These are phyloP conservation scores for Coccomyxa sp. DNA, from an alignment of 139 green algal species.

Conservation along the genomic window DNA sequence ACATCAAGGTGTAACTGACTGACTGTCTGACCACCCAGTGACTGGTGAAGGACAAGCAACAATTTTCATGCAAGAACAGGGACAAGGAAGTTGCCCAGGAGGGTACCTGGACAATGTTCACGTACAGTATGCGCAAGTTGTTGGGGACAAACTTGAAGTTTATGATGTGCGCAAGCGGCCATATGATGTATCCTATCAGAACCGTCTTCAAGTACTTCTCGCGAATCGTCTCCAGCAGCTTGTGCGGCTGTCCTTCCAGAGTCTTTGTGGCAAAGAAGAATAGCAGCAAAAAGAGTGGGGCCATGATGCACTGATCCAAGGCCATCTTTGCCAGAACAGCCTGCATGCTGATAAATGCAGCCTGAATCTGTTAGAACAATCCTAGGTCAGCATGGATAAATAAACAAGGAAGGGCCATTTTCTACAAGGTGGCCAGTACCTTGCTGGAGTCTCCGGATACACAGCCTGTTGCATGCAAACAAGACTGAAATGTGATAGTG, in stretches of 20 bases:
- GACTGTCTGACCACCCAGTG: background rate
- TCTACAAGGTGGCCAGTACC: too few species aligned
- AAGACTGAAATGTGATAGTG: too few species aligned
- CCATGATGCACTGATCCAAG: constrained; percentile 35
- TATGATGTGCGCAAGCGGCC: constrained; percentile 35
- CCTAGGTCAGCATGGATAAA: constrained; percentile 2
- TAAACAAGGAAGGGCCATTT: too few species aligned
- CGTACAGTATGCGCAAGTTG: constrained; percentile 41
- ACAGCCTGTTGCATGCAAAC: too few species aligned
- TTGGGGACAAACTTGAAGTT: constrained; percentile 44
- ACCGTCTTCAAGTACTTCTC: background rate
- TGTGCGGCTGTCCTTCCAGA: constrained; percentile 9
- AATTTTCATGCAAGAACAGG: background rate
- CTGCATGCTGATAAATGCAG: constrained; percentile 5
- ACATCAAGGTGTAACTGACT: background rate
- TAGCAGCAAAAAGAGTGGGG: constrained; percentile 20
- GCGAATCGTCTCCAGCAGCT: background rate
- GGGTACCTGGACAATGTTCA: constrained; percentile 41
- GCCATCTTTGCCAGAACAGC: constrained; percentile 28
- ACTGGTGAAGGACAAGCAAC: background rate
- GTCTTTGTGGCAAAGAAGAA: constrained; percentile 24
- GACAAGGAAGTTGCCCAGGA: background rate
- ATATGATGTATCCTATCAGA: background rate
- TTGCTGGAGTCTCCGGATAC: too few species aligned
- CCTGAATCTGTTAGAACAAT: background rate